A percentile compares a stretch with the other conserved stretches of the same genome.
Conservation (phyloP, 2,329 filamentous ascomycete species). For the Pseudogymnoascus sp. region DNA sequence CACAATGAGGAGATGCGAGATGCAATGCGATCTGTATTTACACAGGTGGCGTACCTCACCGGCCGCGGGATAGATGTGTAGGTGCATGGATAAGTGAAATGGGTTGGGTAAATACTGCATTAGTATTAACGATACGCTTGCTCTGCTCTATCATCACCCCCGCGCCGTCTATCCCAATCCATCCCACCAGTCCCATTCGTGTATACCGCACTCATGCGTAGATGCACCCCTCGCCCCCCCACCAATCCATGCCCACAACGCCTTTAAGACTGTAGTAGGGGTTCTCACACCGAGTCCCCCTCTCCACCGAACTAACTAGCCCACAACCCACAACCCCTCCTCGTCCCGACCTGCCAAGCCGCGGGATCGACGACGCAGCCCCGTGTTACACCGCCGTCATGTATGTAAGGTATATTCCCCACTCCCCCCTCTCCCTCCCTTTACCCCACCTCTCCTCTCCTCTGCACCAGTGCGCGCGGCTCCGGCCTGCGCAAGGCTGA, state of each 20-base stretch:
- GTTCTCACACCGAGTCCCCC: background rate
- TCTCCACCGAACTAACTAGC: background rate
- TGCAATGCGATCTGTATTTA: background rate
- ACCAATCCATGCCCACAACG: background rate
- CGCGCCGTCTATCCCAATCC: background rate
- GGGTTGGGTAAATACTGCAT: background rate
- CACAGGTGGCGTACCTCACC: background rate
- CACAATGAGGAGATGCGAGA: background rate
- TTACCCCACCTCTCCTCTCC: background rate
- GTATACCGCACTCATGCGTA: background rate
- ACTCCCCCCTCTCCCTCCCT: background rate
- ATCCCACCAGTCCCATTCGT: background rate
- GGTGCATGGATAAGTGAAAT: background rate
- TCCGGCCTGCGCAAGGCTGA: background rate
- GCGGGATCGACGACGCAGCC: background rate
- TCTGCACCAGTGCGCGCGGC: background rate
- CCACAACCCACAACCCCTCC: background rate
- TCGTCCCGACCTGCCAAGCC: background rate
- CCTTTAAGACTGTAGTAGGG: background rate
- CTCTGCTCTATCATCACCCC: background rate
- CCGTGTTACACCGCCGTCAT: slow-evolving; percentile 3
- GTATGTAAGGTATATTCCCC: background rate
- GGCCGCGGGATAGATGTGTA: background rate
- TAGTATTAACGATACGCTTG: background rate
- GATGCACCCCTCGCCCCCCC: background rate